These are phyloP conservation scores for Diaporthe sp. DNA, from an alignment of 2,329 filamentous ascomycete species.

Conservation along the genomic window DNA sequence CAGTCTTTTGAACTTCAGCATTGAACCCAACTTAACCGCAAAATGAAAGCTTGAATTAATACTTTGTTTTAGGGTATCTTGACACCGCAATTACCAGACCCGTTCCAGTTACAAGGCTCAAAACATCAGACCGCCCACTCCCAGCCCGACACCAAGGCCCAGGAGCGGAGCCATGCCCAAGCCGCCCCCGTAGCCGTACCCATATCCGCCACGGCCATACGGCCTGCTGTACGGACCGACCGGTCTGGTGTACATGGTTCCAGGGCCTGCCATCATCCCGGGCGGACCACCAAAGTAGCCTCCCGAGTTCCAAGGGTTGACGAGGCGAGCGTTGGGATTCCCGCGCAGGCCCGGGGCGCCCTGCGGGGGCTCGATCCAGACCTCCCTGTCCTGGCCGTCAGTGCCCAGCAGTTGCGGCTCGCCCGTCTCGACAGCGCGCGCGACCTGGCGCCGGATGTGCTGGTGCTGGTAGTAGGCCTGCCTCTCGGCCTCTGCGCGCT, in stretches of 20 bases:
- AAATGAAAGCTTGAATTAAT: not conserved
- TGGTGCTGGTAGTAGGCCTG: slow-evolving; percentile 67
- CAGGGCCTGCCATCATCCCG: slow-evolving; percentile 14
- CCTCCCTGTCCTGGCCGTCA: slow-evolving; percentile 65
- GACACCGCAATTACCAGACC: not conserved
- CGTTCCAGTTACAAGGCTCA: not conserved
- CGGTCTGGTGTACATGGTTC: slow-evolving; percentile 14
- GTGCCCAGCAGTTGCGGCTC: slow-evolving; percentile 69
- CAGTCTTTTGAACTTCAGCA: not conserved
- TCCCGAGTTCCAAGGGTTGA: slow-evolving; percentile 23
- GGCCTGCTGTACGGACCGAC: slow-evolving; percentile 30
- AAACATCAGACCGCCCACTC: slow-evolving; percentile 7
- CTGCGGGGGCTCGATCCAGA: slow-evolving; percentile 71
- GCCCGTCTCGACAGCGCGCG: slow-evolving; percentile 65
- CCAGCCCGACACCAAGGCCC: slow-evolving; percentile 25
- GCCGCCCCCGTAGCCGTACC: slow-evolving; percentile 35
- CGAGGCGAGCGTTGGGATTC: not conserved
- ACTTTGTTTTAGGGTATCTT: slow-evolving; percentile 4
- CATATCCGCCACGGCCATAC: slow-evolving; percentile 1
- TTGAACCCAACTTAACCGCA: not conserved
- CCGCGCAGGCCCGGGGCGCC: not conserved
- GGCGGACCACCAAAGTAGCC: slow-evolving; percentile 20
- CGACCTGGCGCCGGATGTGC: slow-evolving; percentile 64
- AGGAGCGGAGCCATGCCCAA: slow-evolving; percentile 28
- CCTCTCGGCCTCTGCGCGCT: slow-evolving; percentile 64